phyloP scores from a whole-genome alignment of 2,329 filamentous ascomycete genomes.

The Didymella pinodella region DNA sequence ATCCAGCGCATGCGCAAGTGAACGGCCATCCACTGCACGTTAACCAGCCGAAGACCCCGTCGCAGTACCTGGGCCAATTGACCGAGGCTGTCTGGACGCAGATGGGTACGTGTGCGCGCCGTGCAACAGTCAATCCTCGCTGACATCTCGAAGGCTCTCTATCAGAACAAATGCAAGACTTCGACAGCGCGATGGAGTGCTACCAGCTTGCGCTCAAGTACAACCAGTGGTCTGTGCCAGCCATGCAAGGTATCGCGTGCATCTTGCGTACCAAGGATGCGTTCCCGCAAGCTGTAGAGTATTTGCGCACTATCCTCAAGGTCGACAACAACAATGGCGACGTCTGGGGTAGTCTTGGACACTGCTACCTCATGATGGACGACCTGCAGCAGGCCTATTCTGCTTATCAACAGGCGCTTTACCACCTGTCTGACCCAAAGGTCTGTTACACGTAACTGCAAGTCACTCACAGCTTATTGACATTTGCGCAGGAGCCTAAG shows the following conservation, averaged over 20 bases:
- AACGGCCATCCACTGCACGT: constrained; percentile 64
- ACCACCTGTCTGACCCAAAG: constrained; percentile 93
- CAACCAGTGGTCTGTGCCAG: constrained; percentile 86
- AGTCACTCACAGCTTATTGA: constrained; percentile 10
- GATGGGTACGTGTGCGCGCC: constrained; percentile 71
- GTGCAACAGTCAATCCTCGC: constrained; percentile 28
- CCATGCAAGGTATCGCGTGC: constrained; percentile 93
- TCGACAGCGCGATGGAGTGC: constrained; percentile 86
- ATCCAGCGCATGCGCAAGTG: constrained; percentile 66
- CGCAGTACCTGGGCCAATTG: constrained; percentile 77
- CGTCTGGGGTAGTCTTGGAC: constrained; percentile 95
- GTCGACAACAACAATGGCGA: constrained; percentile 90
- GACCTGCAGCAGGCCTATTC: constrained; percentile 96
- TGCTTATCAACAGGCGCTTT: constrained; percentile 93
- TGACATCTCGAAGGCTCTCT: constrained; percentile 70
- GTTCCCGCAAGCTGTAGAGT: constrained; percentile 93
- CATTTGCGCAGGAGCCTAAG: constrained; percentile 76
- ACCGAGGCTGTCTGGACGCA: constrained; percentile 94
- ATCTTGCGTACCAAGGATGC: constrained; percentile 92
- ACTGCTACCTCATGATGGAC: constrained; percentile 99
- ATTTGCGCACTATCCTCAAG: constrained; percentile 88
- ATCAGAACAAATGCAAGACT: constrained; percentile 85
- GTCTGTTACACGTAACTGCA: constrained; percentile 55
- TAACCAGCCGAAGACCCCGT: constrained; percentile 67
- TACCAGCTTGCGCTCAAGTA: constrained; percentile 90